A percentile compares a stretch with the other conserved stretches of the same genome.
phyloP scores from a whole-genome alignment of 352 stramenopile genomes.

The Phytophthora niederhauseri region DNA sequence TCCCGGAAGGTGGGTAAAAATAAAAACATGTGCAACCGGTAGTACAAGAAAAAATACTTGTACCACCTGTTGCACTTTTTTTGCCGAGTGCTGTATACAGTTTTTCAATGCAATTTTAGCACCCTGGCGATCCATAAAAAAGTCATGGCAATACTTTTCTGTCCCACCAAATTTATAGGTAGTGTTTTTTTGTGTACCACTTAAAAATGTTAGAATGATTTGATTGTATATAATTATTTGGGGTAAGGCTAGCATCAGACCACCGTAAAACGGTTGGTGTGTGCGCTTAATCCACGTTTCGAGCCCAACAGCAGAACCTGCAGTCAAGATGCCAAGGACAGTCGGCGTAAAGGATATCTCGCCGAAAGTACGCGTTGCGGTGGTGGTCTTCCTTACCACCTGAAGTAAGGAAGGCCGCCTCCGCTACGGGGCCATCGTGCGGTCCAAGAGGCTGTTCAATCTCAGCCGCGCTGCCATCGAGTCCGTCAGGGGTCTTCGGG shows the following conservation, averaged over 20 bases:
- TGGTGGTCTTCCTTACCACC: conserved; percentile 10
- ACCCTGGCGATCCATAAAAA: too few relatives aligned
- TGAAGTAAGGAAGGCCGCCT: conserved; percentile 9
- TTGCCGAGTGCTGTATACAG: too few relatives aligned
- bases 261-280: neutral
- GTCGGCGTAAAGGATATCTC: conserved; percentile 1
- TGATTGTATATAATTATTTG: neutral
- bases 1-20: too few relatives aligned
- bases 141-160: conserved; percentile 15
- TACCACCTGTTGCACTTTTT: too few relatives aligned
- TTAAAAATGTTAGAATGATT: conserved; percentile 4
- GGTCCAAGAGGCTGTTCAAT: neutral
- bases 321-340: neutral
- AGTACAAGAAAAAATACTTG: too few relatives aligned
- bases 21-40: too few relatives aligned
- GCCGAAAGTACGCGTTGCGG: neutral
- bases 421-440: neutral
- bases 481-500: neutral
- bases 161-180: conserved; percentile 5
- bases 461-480: neutral
- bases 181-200: conserved; percentile 15
- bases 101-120: too few relatives aligned
- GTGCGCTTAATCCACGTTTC: neutral
- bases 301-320: neutral
- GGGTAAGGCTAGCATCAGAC: neutral